A percentile compares a stretch with the other conserved stretches of the same genome.
Evolutionary conservation across 2,329 filamentous ascomycete genomes (phyloP).

Genomic region (Purpureocillium takamizusanense): DNA sequence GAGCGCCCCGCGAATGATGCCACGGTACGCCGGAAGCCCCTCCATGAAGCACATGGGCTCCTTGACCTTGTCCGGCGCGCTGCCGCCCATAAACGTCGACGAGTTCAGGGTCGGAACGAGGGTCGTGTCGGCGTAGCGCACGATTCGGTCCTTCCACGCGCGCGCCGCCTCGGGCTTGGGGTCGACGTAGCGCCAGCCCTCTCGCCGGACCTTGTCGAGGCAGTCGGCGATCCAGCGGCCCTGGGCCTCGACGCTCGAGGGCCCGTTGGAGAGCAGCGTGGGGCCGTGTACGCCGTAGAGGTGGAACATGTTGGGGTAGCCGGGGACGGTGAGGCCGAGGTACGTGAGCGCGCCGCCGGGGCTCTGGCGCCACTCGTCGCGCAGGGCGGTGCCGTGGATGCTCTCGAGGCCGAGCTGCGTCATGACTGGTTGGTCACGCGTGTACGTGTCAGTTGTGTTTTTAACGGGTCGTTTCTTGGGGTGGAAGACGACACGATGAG

Average conservation of each 20-base stretch:
- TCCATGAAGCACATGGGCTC: slow-evolving; percentile 42
- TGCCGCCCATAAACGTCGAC: slow-evolving; percentile 49
- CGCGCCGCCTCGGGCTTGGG: slow-evolving; percentile 33
- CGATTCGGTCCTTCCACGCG: slow-evolving; percentile 39
- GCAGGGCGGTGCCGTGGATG: slow-evolving; percentile 25
- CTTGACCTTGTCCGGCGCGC: slow-evolving; percentile 40
- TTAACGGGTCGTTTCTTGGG: too few relatives aligned
- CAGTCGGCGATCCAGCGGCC: slow-evolving; percentile 44
- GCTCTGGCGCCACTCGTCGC: slow-evolving; percentile 33
- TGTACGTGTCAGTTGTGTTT: neutral
- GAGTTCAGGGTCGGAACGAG: slow-evolving; percentile 40
- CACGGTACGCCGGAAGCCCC: slow-evolving; percentile 25
- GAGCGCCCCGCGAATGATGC: slow-evolving; percentile 22
- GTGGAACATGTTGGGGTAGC: slow-evolving; percentile 42
- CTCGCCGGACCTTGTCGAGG: slow-evolving; percentile 37
- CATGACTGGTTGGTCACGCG: slow-evolving; percentile 20
- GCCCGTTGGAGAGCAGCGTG: slow-evolving; percentile 46
- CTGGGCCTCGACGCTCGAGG: slow-evolving; percentile 44
- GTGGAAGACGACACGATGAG: too few relatives aligned
- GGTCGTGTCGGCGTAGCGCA: slow-evolving; percentile 33
- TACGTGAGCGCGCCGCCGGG: slow-evolving; percentile 32
- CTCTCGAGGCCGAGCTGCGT: slow-evolving; percentile 34
- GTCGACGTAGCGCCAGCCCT: slow-evolving; percentile 41
- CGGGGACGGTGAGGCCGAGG: slow-evolving; percentile 31
- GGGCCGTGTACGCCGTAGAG: slow-evolving; percentile 49